Evolutionary conservation across 768 basidiomycete species (phyloP), one percentile per base, ranked within the genome.

Genomic region (Pleurotus djamor): DNA sequence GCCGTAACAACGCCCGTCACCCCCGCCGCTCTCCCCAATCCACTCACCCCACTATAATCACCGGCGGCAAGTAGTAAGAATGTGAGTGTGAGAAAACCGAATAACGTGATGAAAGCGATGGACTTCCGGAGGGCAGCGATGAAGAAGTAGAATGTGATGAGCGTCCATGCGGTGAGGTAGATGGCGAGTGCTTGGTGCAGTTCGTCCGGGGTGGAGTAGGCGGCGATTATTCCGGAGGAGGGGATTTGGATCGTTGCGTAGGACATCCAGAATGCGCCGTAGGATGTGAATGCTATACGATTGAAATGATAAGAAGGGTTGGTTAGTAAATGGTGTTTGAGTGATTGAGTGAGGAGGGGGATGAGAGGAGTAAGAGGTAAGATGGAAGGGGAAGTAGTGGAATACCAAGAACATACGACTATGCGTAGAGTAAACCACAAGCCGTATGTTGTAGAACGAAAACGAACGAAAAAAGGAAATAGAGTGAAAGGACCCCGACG

Each of bases 181-280:
- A 92, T 80, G 0, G 87, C 89, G 12, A 92, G 52, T 0, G 89
- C 91, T 50, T 81, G 79, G 5, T 64, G 50, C 16, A 88, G 69
- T 67, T 86, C 79, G 17, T 60, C 21, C 2, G 60, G 60, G 10
- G 66, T 67, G 0, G 64, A 51, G 61, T 87, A 92, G 1, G 89
- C 83, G 0, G 72, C 66, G 4, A 67, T 45, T 44, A 92, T 74
- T 3, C 89, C 88, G 0, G 80, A 79, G n/a, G 76, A 74, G 0
- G 91, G 91, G 48, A 89, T 82, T 67, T 85, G 76, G 59, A 92
- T 84, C 0, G 82, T 77, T 5, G 83, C 88, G 57, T 83, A 91
- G 2, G 90, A 90, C 77, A 92, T 76, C 91, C 91, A 92, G 76
- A 92, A 92, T 0, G 81, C 83, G 34, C 90, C 90, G 59, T 87